These are phyloP conservation scores for Aristolochia contorta DNA, from an alignment of 164 flowering plant genomes.

Conservation along the genomic window DNA sequence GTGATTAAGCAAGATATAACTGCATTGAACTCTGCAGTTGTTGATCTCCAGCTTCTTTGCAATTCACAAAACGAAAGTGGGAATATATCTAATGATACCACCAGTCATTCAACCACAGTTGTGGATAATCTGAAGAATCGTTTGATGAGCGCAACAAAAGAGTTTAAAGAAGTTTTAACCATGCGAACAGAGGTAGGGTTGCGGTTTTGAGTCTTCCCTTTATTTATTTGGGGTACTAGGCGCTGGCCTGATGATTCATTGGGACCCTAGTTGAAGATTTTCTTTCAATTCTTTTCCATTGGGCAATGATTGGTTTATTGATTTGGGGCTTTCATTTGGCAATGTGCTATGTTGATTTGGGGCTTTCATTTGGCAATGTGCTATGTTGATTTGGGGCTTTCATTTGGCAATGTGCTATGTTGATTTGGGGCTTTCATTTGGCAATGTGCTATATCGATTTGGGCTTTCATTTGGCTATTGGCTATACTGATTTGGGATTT, in stretches of 20 bases:
- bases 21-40: slow-evolving; percentile 83
- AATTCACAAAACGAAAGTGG: slow-evolving; percentile 74
- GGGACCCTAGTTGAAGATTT: neutral
- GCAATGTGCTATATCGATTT: too few species aligned
- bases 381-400: too few species aligned
- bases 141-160: slow-evolving; percentile 88
- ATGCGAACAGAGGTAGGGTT: slow-evolving; percentile 79
- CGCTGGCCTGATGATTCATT: neutral
- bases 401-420: neutral
- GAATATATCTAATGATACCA: slow-evolving; percentile 64
- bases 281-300: too few species aligned
- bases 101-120: slow-evolving; percentile 85
- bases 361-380: too few species aligned
- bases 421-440: too few species aligned
- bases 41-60: slow-evolving; percentile 78
- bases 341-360: too few species aligned
- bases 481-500: too few species aligned
- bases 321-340: too few species aligned
- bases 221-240: too few species aligned
- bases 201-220: neutral
- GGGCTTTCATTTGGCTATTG: too few species aligned
- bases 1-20: slow-evolving; percentile 97
- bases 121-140: slow-evolving; percentile 90
- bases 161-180: slow-evolving; percentile 97
- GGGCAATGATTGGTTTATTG: neutral